These are phyloP conservation scores for Hanseniaspora nectarophila DNA, from an alignment of 805 yeast species.

Conservation along the genomic window DNA sequence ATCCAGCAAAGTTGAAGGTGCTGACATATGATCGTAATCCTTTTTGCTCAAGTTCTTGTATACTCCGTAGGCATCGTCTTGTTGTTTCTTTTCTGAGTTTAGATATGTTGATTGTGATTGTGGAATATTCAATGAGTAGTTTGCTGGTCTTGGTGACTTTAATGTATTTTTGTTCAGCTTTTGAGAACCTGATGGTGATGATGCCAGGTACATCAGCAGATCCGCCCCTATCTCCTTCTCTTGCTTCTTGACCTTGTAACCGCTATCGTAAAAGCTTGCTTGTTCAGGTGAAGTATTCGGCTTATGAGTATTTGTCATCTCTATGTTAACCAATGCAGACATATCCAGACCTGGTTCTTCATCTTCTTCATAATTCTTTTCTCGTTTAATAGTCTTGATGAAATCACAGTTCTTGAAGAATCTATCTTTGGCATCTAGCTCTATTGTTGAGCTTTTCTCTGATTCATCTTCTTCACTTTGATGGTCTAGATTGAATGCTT, in stretches of 20 bases:
- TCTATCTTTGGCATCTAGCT: slow-evolving; percentile 8
- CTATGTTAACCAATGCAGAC: slow-evolving; percentile 37
- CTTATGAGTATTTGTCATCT: neutral
- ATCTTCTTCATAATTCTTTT: neutral
- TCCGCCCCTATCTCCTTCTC: slow-evolving; percentile 28
- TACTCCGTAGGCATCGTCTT: neutral
- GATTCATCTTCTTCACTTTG: neutral
- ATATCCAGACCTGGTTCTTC: slow-evolving; percentile 39
- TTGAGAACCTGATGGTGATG: slow-evolving; percentile 23
- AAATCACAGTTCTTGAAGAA: slow-evolving; percentile 8
- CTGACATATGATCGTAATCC: slow-evolving; percentile 2
- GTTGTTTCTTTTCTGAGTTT: neutral
- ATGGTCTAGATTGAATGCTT: neutral
- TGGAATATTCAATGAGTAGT: neutral
- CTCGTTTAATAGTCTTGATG: neutral
- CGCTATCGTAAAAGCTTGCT: neutral
- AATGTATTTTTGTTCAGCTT: neutral
- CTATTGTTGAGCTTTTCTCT: neutral
- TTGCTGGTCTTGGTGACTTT: neutral
- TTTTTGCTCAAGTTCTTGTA: neutral
- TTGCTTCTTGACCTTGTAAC: neutral
- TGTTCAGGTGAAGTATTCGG: neutral
- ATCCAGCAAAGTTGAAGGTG: slow-evolving; percentile 6
- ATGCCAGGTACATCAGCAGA: slow-evolving; percentile 28
- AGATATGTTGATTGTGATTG: neutral